A percentile compares a stretch with the other conserved stretches of the same genome.
Conservation (phyloP, 805 yeast species). For the Barnettozyma californica region DNA sequence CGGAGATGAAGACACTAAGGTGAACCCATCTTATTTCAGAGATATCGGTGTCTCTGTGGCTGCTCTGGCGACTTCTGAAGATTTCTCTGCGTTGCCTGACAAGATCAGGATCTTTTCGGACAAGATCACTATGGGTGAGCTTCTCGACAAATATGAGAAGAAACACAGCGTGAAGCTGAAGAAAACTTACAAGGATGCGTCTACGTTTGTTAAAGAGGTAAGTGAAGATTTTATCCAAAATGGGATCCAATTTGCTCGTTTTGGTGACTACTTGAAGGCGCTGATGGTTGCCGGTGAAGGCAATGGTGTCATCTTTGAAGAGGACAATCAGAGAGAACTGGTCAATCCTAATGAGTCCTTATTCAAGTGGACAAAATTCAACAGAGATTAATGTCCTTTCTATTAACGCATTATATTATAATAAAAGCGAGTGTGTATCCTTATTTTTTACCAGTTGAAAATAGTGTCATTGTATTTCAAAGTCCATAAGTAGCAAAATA, state of each 20-base stretch:
- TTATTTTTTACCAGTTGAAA: too few relatives aligned
- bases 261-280: constrained; percentile 34
- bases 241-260: constrained; percentile 29
- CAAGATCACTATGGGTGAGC: constrained; percentile 33
- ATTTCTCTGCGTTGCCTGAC: constrained; percentile 38
- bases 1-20: constrained; percentile 35
- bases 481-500: constrained; percentile 5
- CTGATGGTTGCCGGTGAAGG: constrained; percentile 36
- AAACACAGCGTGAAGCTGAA: constrained; percentile 31
- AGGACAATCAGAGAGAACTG: constrained; percentile 33
- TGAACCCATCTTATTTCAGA: constrained; percentile 32
- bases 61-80: constrained; percentile 31
- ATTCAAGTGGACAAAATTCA: constrained; percentile 39
- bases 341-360: constrained; percentile 40
- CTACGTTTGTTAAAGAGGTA: constrained; percentile 10
- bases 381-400: neutral
- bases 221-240: constrained; percentile 9
- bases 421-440: too few relatives aligned
- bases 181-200: constrained; percentile 29
- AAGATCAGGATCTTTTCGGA: constrained; percentile 38
- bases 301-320: constrained; percentile 30
- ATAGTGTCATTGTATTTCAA: neutral
- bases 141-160: constrained; percentile 37
- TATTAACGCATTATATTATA: neutral
- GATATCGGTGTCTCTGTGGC: constrained; percentile 44